Conservation (phyloP, 495 filamentous ascomycete species). For the Monascus purpureus region DNA sequence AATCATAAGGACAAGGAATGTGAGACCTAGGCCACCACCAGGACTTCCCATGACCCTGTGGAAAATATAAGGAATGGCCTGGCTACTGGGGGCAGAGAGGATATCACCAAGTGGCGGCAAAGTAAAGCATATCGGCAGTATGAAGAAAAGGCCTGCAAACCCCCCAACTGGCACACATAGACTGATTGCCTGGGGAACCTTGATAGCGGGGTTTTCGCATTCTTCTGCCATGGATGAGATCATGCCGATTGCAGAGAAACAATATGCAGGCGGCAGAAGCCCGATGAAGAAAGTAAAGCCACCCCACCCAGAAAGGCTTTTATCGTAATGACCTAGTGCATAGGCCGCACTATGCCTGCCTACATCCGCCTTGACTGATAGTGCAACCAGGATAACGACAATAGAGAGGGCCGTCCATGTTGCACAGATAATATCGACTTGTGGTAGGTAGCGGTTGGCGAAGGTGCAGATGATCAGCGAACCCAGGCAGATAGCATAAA, state of each 20-base stretch:
- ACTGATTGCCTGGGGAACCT: constrained; percentile 31
- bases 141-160: constrained; percentile 31
- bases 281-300: constrained; percentile 37
- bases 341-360: constrained; percentile 30
- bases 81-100: constrained; percentile 20
- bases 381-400: constrained; percentile 23
- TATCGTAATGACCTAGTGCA: constrained; percentile 35
- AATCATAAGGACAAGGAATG: constrained; percentile 45
- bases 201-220: constrained; percentile 26
- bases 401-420: constrained; percentile 25
- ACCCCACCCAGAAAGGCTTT: constrained; percentile 30
- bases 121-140: constrained; percentile 33
- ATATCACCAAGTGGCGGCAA: constrained; percentile 31
- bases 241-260: constrained; percentile 38
- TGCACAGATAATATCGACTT: constrained; percentile 38
- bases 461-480: constrained; percentile 42
- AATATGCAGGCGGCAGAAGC: constrained; percentile 36
- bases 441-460: constrained; percentile 40
- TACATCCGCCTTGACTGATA: constrained; percentile 26
- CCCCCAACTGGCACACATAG: constrained; percentile 28
- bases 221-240: constrained; percentile 40
- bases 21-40: constrained; percentile 32
- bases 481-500: constrained; percentile 40
- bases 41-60: constrained; percentile 30
- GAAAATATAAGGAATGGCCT: constrained; percentile 36